These are phyloP conservation scores for Calonectria fujianensis DNA, from an alignment of 2,329 filamentous ascomycete genomes.

Conservation along the genomic window DNA sequence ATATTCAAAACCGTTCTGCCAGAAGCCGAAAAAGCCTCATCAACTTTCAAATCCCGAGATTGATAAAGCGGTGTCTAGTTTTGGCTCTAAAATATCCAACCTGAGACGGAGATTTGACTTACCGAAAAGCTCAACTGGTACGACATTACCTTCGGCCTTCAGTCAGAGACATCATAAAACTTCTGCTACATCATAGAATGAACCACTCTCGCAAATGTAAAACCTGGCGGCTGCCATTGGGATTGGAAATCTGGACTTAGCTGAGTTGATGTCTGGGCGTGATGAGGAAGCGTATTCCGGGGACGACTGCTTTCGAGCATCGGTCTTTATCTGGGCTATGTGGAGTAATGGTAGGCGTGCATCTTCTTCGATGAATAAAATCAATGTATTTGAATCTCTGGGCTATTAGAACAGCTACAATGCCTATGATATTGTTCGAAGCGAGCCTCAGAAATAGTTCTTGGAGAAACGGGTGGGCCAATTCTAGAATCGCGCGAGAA, in stretches of 20 bases:
- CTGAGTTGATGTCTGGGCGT: constrained; percentile 23
- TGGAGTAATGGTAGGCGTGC: constrained; percentile 33
- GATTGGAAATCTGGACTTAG: neutral
- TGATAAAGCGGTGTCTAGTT: constrained; percentile 38
- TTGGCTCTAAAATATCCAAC: constrained; percentile 49
- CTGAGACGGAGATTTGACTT: constrained; percentile 51
- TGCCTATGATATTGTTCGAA: neutral
- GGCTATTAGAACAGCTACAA: constrained; percentile 24
- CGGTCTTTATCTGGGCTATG: constrained; percentile 25
- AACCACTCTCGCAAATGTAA: constrained; percentile 29
- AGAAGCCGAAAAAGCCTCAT: constrained; percentile 5
- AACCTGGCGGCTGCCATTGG: constrained; percentile 37
- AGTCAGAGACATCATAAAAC: constrained; percentile 39
- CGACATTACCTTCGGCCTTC: constrained; percentile 38
- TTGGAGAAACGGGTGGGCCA: neutral
- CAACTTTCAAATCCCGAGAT: constrained; percentile 29
- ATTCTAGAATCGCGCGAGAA: constrained; percentile 24
- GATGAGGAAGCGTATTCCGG: constrained; percentile 1
- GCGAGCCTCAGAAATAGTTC: neutral
- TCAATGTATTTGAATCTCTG: constrained; percentile 57
- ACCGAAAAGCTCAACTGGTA: constrained; percentile 33
- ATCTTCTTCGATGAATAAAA: constrained; percentile 56
- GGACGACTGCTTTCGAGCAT: neutral
- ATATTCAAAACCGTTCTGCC: constrained; percentile 20
- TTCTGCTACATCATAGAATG: neutral